Conservation (phyloP, 305 asterid genomes). For the Plantago lanceolata region DNA sequence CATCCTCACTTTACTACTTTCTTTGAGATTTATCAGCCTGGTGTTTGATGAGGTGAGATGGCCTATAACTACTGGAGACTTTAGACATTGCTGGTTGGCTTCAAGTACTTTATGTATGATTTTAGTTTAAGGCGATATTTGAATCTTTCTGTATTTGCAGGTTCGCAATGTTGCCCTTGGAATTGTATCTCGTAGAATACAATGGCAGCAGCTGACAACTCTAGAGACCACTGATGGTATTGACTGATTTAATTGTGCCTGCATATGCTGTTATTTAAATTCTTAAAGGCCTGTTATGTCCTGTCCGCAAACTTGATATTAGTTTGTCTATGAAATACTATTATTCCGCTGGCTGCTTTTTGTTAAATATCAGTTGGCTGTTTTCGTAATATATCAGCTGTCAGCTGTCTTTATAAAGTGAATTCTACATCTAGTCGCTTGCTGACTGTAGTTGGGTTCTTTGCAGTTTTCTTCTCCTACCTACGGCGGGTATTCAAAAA, state of each 20-base stretch:
- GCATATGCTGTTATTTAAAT: not conserved
- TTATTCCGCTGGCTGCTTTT: not conserved
- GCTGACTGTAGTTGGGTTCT: slow-evolving; percentile 4
- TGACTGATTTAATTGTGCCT: slow-evolving; percentile 16
- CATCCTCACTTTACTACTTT: slow-evolving; percentile 77
- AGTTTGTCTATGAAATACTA: not conserved
- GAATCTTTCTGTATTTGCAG: slow-evolving; percentile 31
- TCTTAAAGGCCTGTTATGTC: not conserved
- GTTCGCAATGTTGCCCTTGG: slow-evolving; percentile 94
- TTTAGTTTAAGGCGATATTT: slow-evolving; percentile 7
- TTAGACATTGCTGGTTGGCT: not conserved
- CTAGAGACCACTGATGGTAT: slow-evolving; percentile 85
- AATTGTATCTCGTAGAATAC: slow-evolving; percentile 83
- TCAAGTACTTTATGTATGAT: not conserved
- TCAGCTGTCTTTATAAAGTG: not conserved
- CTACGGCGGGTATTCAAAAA: slow-evolving; percentile 80
- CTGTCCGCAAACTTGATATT: not conserved
- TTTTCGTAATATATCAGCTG: not conserved
- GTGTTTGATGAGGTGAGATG: slow-evolving; percentile 88
- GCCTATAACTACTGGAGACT: not conserved
- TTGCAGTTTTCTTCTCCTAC: slow-evolving; percentile 79
- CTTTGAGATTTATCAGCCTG: slow-evolving; percentile 77
- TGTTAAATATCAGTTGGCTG: not conserved
- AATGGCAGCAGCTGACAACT: slow-evolving; percentile 79
- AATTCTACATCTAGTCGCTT: slow-evolving; percentile 1